Base-by-base conservation (phyloP, 441 rosid species). In the Hura crepitans region DNA sequence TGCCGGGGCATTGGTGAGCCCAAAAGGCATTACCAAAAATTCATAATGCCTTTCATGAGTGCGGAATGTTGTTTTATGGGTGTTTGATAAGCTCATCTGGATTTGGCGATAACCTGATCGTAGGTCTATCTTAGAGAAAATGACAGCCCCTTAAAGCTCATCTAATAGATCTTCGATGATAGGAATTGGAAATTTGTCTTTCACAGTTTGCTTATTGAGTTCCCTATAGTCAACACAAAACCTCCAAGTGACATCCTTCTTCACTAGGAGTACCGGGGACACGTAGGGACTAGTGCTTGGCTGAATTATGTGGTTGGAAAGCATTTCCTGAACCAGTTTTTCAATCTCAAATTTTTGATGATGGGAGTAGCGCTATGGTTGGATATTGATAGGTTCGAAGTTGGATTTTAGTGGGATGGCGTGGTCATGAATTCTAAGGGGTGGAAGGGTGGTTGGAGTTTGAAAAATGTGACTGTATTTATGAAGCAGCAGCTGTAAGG, bases 41-140 rank as follows among this genome's bases (percentile, higher is more conserved):
- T 66, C 47, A 20, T 50, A 50, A n/a, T 66, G 22, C 13, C 45
- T 22, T 11, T 51, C 28, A 33, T 50, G 47, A 1, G 60, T 18
- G 0, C 22, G 1, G 4, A 68, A 68, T 0, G 42, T 1, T 9
- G 12, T 68, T 4, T 56, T 68, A 0, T 6, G 7, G 0, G 45
- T 14, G 2, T 68, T 54, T 0, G 0, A 0, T 0, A 17, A 0
- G 1, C 3, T 0, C 39, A 42, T 39, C 2, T 42, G n/a, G 0
- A 68, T 56, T 7, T 68, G 30, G 13, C 27, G 51, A 5, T 68
- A 68, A 0, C 63, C 28, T 0, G 54, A 22, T 20, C 15, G 9
- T 1, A 68, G n/a, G 1, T 68, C 72, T 11, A 68, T 0, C 2
- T 68, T 68, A 0, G 25, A 23, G 12, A 55, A 68, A 0, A 54